Base-by-base conservation (phyloP, 208 protist species). In the Trypanosoma scelopori region DNA sequence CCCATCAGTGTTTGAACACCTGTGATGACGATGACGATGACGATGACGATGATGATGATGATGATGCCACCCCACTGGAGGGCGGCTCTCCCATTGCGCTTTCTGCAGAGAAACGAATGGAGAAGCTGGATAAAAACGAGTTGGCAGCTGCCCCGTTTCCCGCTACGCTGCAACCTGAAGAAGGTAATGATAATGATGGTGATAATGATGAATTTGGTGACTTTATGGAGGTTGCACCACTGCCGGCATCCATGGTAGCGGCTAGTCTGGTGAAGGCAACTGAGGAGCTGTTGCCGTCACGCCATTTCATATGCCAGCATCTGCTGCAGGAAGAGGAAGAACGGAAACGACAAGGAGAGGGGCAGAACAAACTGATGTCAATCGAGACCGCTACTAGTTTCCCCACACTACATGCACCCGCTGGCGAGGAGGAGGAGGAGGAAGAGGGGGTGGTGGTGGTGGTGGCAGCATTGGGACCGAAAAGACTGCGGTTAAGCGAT, bases 171-270 rank as follows among this genome's bases (percentile, higher is more conserved):
- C 13, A 23, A 13, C 25, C 22, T 12, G 30, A 66, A 11, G 28
- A 48, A 30, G 49, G 37, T 13, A 62, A 20, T 37, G 28, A 41
- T 1, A 37, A 64, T 51, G 6, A 50, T 11, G 30, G 53, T 35
- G 39, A 60, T 28, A 41, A 73, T 55, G 72, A 78, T 73, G 72
- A 63, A 5, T 78, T 78, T 62, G 72, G 72, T 23, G 72, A 71
- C 22, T 78, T 78, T 69, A 59, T 67, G 35, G 65, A 49, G 43
- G 39, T 43, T 41, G 16, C 42, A 37, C 30, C 53, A 27, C 3
- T 13, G 5, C 48, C 27, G 42, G 20, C 1, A 46, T 3, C n/a
- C 5, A 20, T 16, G 16, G 39, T 22, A 0, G 23, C 16, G 0
- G 41, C 25, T 51, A 43, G 7, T 37, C 50, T n/a, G 27, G 27